Evolutionary conservation across 768 basidiomycete species (phyloP).

Genomic region (Termitomyces sp.): DNA sequence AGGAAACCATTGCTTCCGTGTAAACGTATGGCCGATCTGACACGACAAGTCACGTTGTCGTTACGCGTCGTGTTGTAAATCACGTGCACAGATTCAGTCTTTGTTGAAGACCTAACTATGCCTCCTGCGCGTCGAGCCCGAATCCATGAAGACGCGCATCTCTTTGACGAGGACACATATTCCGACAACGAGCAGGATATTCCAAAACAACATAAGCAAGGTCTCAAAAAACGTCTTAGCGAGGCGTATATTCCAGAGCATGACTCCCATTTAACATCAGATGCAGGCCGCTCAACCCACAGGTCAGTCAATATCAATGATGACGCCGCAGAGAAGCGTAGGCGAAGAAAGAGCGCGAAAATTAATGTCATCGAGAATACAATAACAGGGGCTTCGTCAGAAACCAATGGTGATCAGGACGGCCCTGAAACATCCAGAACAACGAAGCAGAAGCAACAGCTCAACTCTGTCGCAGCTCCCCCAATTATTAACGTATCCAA

Average conservation of each 20-base stretch:
- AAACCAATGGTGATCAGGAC: constrained; percentile 31
- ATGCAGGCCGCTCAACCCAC: constrained; percentile 29
- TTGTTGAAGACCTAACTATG: constrained; percentile 33
- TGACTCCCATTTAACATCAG: constrained; percentile 34
- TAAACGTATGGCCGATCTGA: no score
- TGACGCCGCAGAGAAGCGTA: constrained; percentile 82
- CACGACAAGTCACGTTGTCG: constrained; percentile 12
- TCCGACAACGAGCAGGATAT: constrained; percentile 33
- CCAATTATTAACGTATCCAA: constrained; percentile 57
- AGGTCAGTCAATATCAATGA: constrained; percentile 67
- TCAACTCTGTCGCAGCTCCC: constrained; percentile 55
- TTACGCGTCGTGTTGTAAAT: constrained; percentile 19
- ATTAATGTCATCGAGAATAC: constrained; percentile 48
- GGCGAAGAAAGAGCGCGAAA: constrained; percentile 75
- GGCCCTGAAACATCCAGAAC: constrained; percentile 38
- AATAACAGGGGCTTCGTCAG: constrained; percentile 57
- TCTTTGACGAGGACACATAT: constrained; percentile 32
- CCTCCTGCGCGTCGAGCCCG: constrained; percentile 34
- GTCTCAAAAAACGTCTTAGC: constrained; percentile 55
- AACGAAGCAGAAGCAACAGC: constrained; percentile 54
- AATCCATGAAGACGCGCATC: constrained; percentile 26
- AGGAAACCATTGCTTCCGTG: no score
- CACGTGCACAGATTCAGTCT: constrained; percentile 30
- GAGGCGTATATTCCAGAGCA: constrained; percentile 45
- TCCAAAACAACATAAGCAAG: constrained; percentile 31